Evolutionary conservation across 2,329 filamentous ascomycete species (phyloP), one percentile per base, ranked within the genome.

Genomic region (Ambrosiella xylebori): DNA sequence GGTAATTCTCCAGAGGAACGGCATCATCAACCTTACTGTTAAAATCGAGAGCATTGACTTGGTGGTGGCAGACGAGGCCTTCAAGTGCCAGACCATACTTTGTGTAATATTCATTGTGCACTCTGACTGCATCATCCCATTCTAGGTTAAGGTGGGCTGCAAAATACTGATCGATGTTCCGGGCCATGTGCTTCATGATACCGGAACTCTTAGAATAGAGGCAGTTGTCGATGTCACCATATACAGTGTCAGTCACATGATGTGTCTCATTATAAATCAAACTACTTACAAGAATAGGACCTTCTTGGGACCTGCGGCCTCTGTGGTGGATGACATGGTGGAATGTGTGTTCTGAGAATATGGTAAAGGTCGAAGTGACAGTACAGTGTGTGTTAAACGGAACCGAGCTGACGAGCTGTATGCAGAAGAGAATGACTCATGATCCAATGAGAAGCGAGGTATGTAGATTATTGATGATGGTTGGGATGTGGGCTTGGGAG

Each of bases 1-100:
- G 85, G 66, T 97, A 80, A 15, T 79, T 75, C 66, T 96, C 88
- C 2, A 98, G 77, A 0, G 93, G 90, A 19, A 98, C 73, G 2
- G 93, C 93, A 68, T 98, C 93, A 67, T 98, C 93, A 11, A 98
- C 93, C 70, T 95, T 85, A 63, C 79, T 73, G 69, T 98, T 98
- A 74, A 97, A 98, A 58, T 94, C 89, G 4, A 98, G 76, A 1
- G 93, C 87, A 66, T 97, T 88, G 65, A 98, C 95, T 70, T 95
- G 83, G 73, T 98, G 93, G 71, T 96, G 86, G 8, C 88, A 83
- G 41, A 95, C 88, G 1, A 98, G 78, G 1, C 93, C 93, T 72
- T 97, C 89, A 63, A 98, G 94, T 37, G 93, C 93, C n/a, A 98
- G 80, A 37, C 94, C 93, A 68, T 98, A 98, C 69, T 87, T 89